Evolutionary conservation across 1,284 basidiomycete species (phyloP), one percentile per base, ranked within the genome.

Genomic region (Puccinia novopanici): DNA sequence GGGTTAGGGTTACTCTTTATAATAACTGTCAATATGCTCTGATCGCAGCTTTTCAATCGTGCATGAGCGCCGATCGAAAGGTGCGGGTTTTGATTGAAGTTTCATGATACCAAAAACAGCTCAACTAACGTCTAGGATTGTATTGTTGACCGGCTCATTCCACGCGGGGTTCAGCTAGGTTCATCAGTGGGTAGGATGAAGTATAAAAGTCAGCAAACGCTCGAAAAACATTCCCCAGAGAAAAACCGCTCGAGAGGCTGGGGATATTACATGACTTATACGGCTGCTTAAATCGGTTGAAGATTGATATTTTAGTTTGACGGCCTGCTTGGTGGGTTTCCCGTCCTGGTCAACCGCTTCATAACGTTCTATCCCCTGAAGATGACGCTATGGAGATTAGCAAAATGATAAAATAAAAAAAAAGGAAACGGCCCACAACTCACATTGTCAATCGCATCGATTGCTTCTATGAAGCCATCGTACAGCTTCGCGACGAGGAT

Each of bases 361-460:
- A 85, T 92, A 93, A 84, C 93, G 92, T 13, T 90, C 89, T 83
- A 98, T 89, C n/a, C 95, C 75, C 75, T 77, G 57, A 34, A 15
- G 5, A 37, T 5, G 19, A 65, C 61, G 40, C 1, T 13, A 24
- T 27, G 57, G n/a, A 34, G 19, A 9, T 75, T n/a, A 19, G 30
- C 12, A 50, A 24, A 24, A 9, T 52, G 30, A 45, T 42, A 15
- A 15, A 4, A 27, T n/a, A n/a, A n/a, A n/a, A n/a, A n/a, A n/a
- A n/a, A 12, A 10, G 19, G 22, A 5, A 67, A 45, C n/a, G 45
- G 27, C 19, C 9, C 13, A 19, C 52, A 45, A 57, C 75, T 67
- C 24, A 77, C 95, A 84, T 98, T 98, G 88, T 99, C 96, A 85
- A 95, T 92, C 10, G 90, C 96, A 86, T 99, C 96, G 83, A 99